Conservation (phyloP, 441 rosid genomes). For the Populus hybrid region DNA sequence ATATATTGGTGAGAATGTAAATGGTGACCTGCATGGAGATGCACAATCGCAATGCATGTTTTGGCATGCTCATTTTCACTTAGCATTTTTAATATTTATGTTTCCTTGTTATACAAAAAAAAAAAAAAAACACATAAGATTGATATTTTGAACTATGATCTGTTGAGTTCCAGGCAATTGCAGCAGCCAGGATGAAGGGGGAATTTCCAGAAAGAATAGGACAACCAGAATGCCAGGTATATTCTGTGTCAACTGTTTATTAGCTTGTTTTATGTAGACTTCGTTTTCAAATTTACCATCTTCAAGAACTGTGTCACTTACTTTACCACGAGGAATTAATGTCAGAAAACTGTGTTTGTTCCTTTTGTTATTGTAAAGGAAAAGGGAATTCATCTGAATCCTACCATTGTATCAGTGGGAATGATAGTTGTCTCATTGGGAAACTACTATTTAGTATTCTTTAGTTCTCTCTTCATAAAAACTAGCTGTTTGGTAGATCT, state of each 20-base stretch:
- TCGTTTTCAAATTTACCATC: background rate
- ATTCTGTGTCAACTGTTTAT: conserved; percentile 4
- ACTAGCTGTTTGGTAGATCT: background rate
- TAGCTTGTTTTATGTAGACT: background rate
- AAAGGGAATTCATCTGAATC: no score
- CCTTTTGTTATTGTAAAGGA: no score
- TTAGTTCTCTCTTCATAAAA: conserved; percentile 1
- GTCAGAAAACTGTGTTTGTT: no score
- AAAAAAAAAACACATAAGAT: background rate
- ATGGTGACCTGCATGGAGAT: background rate
- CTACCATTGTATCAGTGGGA: no score
- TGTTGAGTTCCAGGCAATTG: conserved; percentile 67
- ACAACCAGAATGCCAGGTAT: conserved; percentile 97
- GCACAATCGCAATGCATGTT: background rate
- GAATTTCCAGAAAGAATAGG: conserved; percentile 95
- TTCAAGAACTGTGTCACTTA: background rate
- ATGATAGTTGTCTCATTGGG: background rate
- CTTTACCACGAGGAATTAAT: no score
- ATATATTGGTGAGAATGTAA: background rate
- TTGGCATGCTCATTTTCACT: background rate
- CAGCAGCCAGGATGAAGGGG: conserved; percentile 89
- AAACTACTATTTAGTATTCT: background rate
- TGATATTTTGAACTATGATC: conserved; percentile 21
- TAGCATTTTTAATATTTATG: conserved; percentile 3
- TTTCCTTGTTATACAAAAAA: conserved; percentile 1